These are phyloP conservation scores for Ophiostoma triangulosporum DNA, from an alignment of 2,329 filamentous ascomycete species.

Conservation along the genomic window DNA sequence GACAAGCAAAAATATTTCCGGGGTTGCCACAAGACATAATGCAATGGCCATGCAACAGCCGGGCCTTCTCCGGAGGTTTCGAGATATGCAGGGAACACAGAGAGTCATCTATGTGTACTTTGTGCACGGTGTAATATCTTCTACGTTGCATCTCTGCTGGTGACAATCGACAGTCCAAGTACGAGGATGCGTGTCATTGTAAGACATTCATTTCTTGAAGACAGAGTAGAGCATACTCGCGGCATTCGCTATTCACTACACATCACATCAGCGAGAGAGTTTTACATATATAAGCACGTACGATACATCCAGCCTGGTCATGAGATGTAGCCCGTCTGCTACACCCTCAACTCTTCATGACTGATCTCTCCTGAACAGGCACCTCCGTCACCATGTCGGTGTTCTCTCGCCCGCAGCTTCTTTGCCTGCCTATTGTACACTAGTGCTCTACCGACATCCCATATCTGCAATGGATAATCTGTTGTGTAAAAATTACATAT, in stretches of 20 bases:
- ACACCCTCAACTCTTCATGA: neutral
- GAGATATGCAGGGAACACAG: neutral
- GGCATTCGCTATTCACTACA: too few relatives aligned
- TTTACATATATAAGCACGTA: too few relatives aligned
- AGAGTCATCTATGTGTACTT: neutral
- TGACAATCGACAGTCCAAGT: too few relatives aligned
- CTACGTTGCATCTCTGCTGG: neutral
- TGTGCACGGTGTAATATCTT: neutral
- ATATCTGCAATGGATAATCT: neutral
- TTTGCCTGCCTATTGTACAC: neutral
- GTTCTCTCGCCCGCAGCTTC: conserved; percentile 1
- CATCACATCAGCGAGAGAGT: too few relatives aligned
- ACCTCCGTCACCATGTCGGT: conserved; percentile 5
- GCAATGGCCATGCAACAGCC: neutral
- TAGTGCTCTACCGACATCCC: neutral
- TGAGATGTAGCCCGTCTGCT: too few relatives aligned
- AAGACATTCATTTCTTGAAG: too few relatives aligned
- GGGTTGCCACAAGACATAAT: neutral
- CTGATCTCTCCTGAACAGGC: conserved; percentile 6
- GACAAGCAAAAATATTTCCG: too few relatives aligned
- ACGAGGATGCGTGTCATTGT: neutral
- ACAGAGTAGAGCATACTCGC: too few relatives aligned
- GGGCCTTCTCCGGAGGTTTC: conserved; percentile 7
- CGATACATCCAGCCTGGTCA: too few relatives aligned
- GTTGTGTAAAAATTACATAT: neutral